Base-by-base conservation (phyloP, 176 grass and related monocot species). In the Raddia distichophylla region DNA sequence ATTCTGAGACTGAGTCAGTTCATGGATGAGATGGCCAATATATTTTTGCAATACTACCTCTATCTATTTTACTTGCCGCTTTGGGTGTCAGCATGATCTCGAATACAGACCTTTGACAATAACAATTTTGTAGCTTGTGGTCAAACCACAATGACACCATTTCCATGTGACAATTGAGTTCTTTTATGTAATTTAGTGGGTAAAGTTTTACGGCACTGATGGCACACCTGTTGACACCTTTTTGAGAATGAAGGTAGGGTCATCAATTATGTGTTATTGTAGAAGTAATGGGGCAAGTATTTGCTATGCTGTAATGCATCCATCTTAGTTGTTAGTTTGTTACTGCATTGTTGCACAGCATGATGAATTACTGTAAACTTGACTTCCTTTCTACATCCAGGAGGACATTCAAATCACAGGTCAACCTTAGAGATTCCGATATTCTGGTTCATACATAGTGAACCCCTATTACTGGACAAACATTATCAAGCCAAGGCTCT, bases 401-500 rank as follows among this genome's bases (percentile, higher is more conserved):
- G 94, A 71, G 45, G 56, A 42, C 91, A 97, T 61, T 87, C 82
- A 85, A 97, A 91, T 80, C 80, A 67, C 57, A 98, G 90, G 86
- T 91, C 92, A 82, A 95, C 88, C 18, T 80, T 98, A 58, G 95
- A 98, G 86, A 61, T 98, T 76, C 95, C 95, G 64, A 87, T 98
- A 91, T 95, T 98, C 79, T 95, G 95, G 95, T 98, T 98, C 85
- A 86, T 98, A 84, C 90, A 95, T 75, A 86, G 64, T 78, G 95
- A 98, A 52, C 86, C 88, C 20, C 58, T 98, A 83, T 83, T 95
- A 82, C 44, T 98, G 79, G 95, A 95, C 80, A 98, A 93, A 82
- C 92, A 98, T 84, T 95, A 98, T 78, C 95, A 98, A 74, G 88
- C 95, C 43, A 98, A 95, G 56, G 87, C 95, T 81, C 90, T 98